phyloP scores from a whole-genome alignment of 1,284 basidiomycete genomes.

The Ustilago trichophora region DNA sequence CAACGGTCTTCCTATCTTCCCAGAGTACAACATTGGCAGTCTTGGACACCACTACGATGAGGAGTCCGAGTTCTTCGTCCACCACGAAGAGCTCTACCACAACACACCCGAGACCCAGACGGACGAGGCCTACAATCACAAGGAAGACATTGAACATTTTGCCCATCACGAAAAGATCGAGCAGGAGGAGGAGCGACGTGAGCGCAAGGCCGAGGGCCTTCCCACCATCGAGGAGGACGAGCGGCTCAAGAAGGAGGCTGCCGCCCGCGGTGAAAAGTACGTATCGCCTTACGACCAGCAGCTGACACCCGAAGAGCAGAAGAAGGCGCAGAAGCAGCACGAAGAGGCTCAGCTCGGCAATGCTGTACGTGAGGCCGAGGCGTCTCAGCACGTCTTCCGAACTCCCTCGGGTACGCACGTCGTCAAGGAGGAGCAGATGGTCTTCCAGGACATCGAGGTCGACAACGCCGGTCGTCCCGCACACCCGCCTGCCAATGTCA shows the following conservation, averaged over 20 bases:
- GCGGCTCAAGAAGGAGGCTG: constrained; percentile 48
- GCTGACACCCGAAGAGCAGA: constrained; percentile 49
- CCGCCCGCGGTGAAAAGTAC: constrained; percentile 55
- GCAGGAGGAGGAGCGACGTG: constrained; percentile 80
- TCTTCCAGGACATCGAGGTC: constrained; percentile 43
- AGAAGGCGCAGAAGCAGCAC: constrained; percentile 53
- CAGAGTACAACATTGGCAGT: constrained; percentile 69
- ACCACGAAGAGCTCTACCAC: constrained; percentile 81
- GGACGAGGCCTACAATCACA: constrained; percentile 90
- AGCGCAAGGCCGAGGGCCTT: constrained; percentile 83
- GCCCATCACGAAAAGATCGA: constrained; percentile 88
- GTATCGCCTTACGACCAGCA: constrained; percentile 61
- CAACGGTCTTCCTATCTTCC: constrained; percentile 81
- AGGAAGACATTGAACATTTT: constrained; percentile 80
- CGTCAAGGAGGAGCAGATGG: constrained; percentile 60
- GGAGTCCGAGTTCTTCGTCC: constrained; percentile 66
- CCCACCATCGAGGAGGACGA: constrained; percentile 67
- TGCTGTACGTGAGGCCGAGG: constrained; percentile 57
- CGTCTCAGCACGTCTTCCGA: constrained; percentile 61
- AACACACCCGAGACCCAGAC: constrained; percentile 95
- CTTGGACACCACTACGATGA: constrained; percentile 87
- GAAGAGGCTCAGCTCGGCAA: constrained; percentile 50
- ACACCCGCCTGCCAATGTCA: constrained; percentile 36
- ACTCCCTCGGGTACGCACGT: constrained; percentile 60
- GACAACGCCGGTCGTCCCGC: constrained; percentile 53